These are phyloP conservation scores for Truncatella angustata DNA, from an alignment of 2,329 filamentous ascomycete genomes.

Conservation along the genomic window DNA sequence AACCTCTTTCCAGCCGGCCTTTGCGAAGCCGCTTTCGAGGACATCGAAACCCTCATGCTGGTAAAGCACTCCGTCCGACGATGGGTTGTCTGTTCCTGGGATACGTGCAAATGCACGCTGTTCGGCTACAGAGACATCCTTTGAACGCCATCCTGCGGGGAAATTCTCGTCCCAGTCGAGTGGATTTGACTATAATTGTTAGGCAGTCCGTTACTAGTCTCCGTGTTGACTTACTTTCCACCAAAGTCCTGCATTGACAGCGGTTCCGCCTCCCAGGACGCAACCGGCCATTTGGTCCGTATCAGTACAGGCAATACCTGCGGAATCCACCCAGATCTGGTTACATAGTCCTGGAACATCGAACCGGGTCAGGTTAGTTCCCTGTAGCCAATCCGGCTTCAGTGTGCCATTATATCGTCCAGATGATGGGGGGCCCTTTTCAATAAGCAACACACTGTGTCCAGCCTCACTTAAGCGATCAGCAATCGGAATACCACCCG, in stretches of 20 bases:
- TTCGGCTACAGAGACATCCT: conserved; percentile 59
- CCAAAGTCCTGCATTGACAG: conserved; percentile 68
- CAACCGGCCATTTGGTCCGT: conserved; percentile 74
- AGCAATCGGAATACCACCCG: conserved; percentile 57
- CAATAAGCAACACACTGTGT: conserved; percentile 62
- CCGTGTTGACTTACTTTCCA: conserved; percentile 47
- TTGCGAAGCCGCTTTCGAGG: conserved; percentile 55
- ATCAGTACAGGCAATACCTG: conserved; percentile 65
- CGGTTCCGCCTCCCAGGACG: conserved; percentile 65
- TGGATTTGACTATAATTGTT: conserved; percentile 46
- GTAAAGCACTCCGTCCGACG: conserved; percentile 64
- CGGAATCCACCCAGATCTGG: conserved; percentile 64
- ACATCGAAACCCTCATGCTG: conserved; percentile 65
- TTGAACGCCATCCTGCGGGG: conserved; percentile 67
- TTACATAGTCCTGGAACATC: conserved; percentile 72
- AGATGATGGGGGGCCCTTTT: conserved; percentile 60
- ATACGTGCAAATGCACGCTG: conserved; percentile 67
- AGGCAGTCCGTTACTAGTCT: conserved; percentile 13
- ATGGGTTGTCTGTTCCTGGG: conserved; percentile 65
- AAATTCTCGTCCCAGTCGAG: conserved; percentile 72
- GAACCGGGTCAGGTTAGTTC: conserved; percentile 64
- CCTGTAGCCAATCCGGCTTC: conserved; percentile 59
- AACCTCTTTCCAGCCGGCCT: conserved; percentile 62
- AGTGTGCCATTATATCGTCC: conserved; percentile 63
- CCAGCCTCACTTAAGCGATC: conserved; percentile 63